Evolutionary conservation across 2,329 filamentous ascomycete genomes (phyloP).

Genomic region (Ciborinia camelliae): DNA sequence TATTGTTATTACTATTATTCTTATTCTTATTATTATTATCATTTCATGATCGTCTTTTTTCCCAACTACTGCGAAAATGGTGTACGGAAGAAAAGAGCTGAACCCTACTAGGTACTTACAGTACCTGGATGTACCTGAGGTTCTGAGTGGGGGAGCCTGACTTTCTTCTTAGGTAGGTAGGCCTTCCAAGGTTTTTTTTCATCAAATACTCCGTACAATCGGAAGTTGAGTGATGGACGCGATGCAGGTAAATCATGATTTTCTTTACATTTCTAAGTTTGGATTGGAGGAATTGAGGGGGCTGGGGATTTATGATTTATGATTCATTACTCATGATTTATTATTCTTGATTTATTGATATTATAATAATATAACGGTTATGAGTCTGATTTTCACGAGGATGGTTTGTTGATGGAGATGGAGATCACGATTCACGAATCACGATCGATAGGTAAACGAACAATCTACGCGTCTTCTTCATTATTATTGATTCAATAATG

Average conservation of each 20-base stretch:
- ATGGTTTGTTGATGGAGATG: neutral
- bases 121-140: neutral
- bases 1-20: no score
- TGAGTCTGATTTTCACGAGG: no score
- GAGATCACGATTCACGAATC: no score
- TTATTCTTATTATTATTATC: no score
- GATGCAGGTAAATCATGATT: slow-evolving; percentile 2
- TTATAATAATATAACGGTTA: neutral
- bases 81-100: no score
- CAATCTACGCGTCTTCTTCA: neutral
- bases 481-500: neutral
- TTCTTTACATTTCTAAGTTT: neutral
- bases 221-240: slow-evolving; percentile 4
- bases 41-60: neutral
- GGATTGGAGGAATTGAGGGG: slow-evolving; percentile 12
- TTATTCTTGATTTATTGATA: no score
- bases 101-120: slow-evolving; percentile 3
- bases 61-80: neutral
- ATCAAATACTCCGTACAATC: neutral
- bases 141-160: slow-evolving; percentile 5
- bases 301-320: slow-evolving; percentile 11
- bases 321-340: slow-evolving; percentile 6
- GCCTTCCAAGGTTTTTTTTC: neutral
- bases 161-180: neutral
- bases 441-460: neutral